Conservation (phyloP, 495 filamentous ascomycete genomes). For the Lasiosphaeria hispida region DNA sequence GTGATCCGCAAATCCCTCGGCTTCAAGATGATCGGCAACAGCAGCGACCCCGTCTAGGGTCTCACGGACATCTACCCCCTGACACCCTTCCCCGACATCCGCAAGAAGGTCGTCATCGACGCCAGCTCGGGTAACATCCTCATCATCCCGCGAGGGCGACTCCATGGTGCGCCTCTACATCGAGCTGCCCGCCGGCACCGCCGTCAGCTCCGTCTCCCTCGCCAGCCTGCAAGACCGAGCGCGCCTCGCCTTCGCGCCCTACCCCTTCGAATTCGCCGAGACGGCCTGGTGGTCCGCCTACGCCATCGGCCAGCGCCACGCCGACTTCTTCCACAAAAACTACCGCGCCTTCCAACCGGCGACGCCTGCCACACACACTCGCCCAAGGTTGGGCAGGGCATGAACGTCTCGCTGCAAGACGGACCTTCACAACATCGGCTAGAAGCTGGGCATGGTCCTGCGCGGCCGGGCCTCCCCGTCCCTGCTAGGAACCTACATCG, state of each 20-base stretch:
- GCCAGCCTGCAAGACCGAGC: slow-evolving; percentile 60
- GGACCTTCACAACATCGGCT: slow-evolving; percentile 70
- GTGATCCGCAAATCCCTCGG: slow-evolving; percentile 64
- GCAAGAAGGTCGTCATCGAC: slow-evolving; percentile 57
- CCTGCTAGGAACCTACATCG: slow-evolving; percentile 65
- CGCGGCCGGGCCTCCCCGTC: slow-evolving; percentile 50
- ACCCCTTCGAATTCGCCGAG: slow-evolving; percentile 42
- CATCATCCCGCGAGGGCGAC: slow-evolving; percentile 65
- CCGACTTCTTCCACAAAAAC: slow-evolving; percentile 52
- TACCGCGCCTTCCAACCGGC: slow-evolving; percentile 60
- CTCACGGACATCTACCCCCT: slow-evolving; percentile 78
- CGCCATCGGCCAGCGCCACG: slow-evolving; percentile 62
- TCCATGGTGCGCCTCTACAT: slow-evolving; percentile 61
- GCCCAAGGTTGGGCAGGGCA: slow-evolving; percentile 71
- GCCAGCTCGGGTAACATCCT: slow-evolving; percentile 54
- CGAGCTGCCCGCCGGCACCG: slow-evolving; percentile 45
- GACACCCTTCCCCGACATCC: slow-evolving; percentile 75
- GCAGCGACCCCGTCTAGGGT: slow-evolving; percentile 64
- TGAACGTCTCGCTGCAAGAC: slow-evolving; percentile 62
- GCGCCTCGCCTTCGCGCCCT: slow-evolving; percentile 55
- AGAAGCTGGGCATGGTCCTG: slow-evolving; percentile 71
- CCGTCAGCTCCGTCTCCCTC: slow-evolving; percentile 43
- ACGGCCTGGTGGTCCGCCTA: slow-evolving; percentile 63
- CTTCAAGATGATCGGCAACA: slow-evolving; percentile 71
- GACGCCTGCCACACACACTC: slow-evolving; percentile 73